A percentile compares a stretch with the other conserved stretches of the same genome.
These are phyloP conservation scores for Clonostachys solani DNA, from an alignment of 2,329 filamentous ascomycete genomes.

Conservation along the genomic window DNA sequence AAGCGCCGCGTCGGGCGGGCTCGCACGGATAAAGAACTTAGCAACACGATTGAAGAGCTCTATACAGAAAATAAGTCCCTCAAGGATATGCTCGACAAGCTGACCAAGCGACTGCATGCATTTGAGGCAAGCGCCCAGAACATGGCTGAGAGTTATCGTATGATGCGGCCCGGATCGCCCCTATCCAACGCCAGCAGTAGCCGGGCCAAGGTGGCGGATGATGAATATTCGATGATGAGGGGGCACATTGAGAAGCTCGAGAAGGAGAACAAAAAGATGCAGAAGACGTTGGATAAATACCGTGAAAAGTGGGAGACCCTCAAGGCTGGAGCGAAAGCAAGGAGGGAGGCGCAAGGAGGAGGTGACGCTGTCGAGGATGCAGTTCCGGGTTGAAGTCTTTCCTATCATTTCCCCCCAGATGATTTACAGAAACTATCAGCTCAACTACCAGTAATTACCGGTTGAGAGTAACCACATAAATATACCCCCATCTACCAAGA, in stretches of 20 bases:
- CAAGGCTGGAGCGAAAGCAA: conserved; percentile 56
- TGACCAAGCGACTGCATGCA: conserved; percentile 82
- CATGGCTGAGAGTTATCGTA: conserved; percentile 76
- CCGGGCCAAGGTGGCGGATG: conserved; percentile 63
- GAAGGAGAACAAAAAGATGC: conserved; percentile 50
- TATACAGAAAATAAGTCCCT: conserved; percentile 83
- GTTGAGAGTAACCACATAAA: neutral
- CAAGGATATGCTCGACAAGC: conserved; percentile 79
- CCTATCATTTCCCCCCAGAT: conserved; percentile 79
- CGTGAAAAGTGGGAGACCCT: conserved; percentile 58
- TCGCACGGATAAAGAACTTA: conserved; percentile 37
- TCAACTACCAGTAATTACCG: conserved; percentile 48
- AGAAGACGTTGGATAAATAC: conserved; percentile 53
- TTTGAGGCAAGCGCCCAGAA: conserved; percentile 92
- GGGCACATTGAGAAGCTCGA: conserved; percentile 65
- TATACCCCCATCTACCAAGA: neutral
- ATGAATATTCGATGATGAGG: conserved; percentile 52
- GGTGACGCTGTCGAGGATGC: conserved; percentile 27
- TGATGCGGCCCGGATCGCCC: conserved; percentile 55
- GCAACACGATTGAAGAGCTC: conserved; percentile 81
- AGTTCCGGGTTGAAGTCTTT: neutral
- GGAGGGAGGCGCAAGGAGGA: conserved; percentile 35
- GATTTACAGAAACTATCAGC: conserved; percentile 90
- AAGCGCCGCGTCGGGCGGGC: conserved; percentile 31
- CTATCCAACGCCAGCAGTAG: conserved; percentile 23